These are phyloP conservation scores for Primulina huaijiensis DNA, from an alignment of 257 asterid species.

Conservation along the genomic window DNA sequence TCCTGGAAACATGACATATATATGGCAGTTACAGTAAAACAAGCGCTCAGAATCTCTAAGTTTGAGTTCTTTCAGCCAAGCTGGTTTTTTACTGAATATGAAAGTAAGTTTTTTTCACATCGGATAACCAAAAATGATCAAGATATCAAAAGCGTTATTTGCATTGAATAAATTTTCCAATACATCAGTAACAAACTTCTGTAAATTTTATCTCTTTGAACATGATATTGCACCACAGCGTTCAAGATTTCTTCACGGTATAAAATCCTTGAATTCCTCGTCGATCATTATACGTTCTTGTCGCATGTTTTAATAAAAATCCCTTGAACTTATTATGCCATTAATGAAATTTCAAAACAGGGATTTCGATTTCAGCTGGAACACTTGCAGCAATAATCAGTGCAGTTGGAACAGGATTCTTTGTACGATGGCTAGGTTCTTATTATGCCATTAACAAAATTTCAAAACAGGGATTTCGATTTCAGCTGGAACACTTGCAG, in stretches of 20 bases:
- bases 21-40: conserved; percentile 1
- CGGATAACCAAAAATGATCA: neutral
- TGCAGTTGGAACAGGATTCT: no score
- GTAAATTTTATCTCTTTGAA: neutral
- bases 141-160: neutral
- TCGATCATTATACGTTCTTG: neutral
- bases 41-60: conserved; percentile 1
- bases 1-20: neutral
- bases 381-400: no score
- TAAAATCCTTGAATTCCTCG: no score
- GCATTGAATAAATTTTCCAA: neutral
- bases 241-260: neutral
- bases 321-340: neutral
- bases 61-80: neutral
- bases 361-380: conserved; percentile 92
- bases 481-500: conserved; percentile 94
- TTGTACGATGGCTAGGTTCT: no score
- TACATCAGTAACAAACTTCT: neutral
- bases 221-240: neutral
- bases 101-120: neutral
- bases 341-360: conserved; percentile 28
- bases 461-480: conserved; percentile 66
- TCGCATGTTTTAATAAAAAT: neutral
- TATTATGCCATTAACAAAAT: neutral
- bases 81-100: neutral